Conservation (phyloP, 1,139 yeast species). For the Saccharomyces hybrid region DNA sequence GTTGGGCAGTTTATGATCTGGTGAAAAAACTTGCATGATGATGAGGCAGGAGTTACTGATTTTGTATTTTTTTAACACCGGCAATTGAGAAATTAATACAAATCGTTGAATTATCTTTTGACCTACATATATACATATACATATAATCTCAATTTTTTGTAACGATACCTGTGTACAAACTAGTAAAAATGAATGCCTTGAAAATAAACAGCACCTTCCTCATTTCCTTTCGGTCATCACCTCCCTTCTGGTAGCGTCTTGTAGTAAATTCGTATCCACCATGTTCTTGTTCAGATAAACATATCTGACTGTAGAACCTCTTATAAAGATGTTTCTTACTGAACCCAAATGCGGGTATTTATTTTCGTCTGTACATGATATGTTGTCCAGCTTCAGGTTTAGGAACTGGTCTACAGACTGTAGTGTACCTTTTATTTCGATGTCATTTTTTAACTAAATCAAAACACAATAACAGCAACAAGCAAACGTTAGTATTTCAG, state of each 20-base stretch:
- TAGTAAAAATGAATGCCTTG: not conserved
- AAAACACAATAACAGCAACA: not conserved
- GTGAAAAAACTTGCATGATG: not conserved
- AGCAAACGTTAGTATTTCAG: not conserved
- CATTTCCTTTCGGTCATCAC: slow-evolving; percentile 30
- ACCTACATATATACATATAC: not conserved
- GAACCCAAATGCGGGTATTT: slow-evolving; percentile 87
- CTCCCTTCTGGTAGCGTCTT: slow-evolving; percentile 93
- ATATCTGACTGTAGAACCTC: slow-evolving; percentile 96
- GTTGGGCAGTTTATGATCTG: not conserved
- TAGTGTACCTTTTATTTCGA: slow-evolving; percentile 82
- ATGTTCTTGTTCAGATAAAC: slow-evolving; percentile 82
- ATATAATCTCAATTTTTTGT: not conserved
- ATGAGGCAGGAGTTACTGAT: slow-evolving; percentile 1
- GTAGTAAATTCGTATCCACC: slow-evolving; percentile 89
- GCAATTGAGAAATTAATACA: slow-evolving; percentile 6
- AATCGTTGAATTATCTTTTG: slow-evolving; percentile 4
- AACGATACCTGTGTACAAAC: not conserved
- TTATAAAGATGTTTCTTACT: slow-evolving; percentile 81
- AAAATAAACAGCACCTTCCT: not conserved
- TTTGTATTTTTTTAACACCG: slow-evolving; percentile 7
- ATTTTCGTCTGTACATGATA: slow-evolving; percentile 62
- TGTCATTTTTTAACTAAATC: slow-evolving; percentile 76
- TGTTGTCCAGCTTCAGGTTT: slow-evolving; percentile 84
- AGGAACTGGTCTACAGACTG: slow-evolving; percentile 93